Evolutionary conservation across 2,329 filamentous ascomycete species (phyloP).

Genomic region (Exophiala mesophila): DNA sequence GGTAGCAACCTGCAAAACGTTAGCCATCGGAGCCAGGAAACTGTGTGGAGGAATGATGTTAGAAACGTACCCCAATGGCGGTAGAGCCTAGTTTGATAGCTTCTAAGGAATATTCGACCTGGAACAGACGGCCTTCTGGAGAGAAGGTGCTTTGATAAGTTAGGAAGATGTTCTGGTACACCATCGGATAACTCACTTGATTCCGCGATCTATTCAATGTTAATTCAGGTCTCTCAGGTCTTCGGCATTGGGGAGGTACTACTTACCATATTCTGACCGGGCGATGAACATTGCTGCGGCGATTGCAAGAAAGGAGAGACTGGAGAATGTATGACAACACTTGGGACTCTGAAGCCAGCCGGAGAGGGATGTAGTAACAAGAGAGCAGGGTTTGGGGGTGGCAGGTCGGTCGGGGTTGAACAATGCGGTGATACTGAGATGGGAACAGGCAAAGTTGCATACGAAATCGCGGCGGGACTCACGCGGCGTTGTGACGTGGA

Average conservation of each 20-base stretch:
- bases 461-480: background rate
- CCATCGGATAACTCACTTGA: conserved; percentile 65
- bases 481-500: too few relatives aligned
- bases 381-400: too few relatives aligned
- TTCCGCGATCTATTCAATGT: conserved; percentile 73
- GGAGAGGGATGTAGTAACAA: too few relatives aligned
- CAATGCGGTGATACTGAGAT: too few relatives aligned
- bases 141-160: conserved; percentile 78
- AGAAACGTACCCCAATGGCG: conserved; percentile 72
- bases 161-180: conserved; percentile 25
- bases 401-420: too few relatives aligned
- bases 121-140: conserved; percentile 97
- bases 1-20: conserved; percentile 64
- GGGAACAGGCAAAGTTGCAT: background rate
- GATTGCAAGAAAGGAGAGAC: conserved; percentile 24
- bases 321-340: conserved; percentile 1
- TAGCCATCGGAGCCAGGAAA: background rate
- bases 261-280: conserved; percentile 98
- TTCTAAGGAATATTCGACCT: conserved; percentile 99
- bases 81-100: conserved; percentile 99
- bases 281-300: conserved; percentile 91
- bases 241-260: background rate
- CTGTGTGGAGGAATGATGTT: conserved; percentile 6
- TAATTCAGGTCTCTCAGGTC: conserved; percentile 20
- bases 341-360: too few relatives aligned